Evolutionary conservation across 371 early-diverging fungal genomes (phyloP).

Genomic region (Paraphysoderma sedebokerense): DNA sequence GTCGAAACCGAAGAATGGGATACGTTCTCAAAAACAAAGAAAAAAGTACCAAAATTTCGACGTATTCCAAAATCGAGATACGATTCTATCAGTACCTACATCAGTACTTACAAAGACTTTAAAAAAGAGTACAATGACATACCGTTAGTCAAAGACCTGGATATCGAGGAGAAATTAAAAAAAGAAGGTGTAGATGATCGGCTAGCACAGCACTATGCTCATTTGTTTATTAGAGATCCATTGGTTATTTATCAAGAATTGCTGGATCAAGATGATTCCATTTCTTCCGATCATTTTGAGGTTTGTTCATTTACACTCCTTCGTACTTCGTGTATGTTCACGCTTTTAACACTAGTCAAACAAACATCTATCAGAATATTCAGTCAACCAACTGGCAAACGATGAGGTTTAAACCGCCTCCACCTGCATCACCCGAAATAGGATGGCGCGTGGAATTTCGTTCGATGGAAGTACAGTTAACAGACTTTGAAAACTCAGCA

Average conservation of each 20-base stretch:
- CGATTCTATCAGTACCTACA: slow-evolving; percentile 86
- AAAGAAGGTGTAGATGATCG: slow-evolving; percentile 66
- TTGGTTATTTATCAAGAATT: slow-evolving; percentile 86
- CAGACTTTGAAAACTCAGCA: slow-evolving; percentile 96
- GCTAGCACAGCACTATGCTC: slow-evolving; percentile 85
- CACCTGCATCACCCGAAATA: slow-evolving; percentile 55
- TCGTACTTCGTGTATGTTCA: background rate
- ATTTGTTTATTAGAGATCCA: slow-evolving; percentile 97
- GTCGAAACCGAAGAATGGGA: background rate
- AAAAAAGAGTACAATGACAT: slow-evolving; percentile 93
- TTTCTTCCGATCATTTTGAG: slow-evolving; percentile 88
- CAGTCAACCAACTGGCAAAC: slow-evolving; percentile 99
- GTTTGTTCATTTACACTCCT: slow-evolving; percentile 15
- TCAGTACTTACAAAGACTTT: slow-evolving; percentile 56
- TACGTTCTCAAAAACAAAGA: background rate
- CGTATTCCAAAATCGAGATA: slow-evolving; percentile 91
- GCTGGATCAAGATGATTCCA: slow-evolving; percentile 63
- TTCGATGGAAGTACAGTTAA: slow-evolving; percentile 94
- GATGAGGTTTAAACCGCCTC: slow-evolving; percentile 97
- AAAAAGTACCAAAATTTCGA: background rate
- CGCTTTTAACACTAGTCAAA: background rate
- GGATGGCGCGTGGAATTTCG: slow-evolving; percentile 99
- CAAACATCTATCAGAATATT: slow-evolving; percentile 45
- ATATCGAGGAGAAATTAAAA: slow-evolving; percentile 50
- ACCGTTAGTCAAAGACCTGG: slow-evolving; percentile 58